These are phyloP conservation scores for Tylopilus felleus DNA, from an alignment of 768 basidiomycete genomes.

Conservation along the genomic window DNA sequence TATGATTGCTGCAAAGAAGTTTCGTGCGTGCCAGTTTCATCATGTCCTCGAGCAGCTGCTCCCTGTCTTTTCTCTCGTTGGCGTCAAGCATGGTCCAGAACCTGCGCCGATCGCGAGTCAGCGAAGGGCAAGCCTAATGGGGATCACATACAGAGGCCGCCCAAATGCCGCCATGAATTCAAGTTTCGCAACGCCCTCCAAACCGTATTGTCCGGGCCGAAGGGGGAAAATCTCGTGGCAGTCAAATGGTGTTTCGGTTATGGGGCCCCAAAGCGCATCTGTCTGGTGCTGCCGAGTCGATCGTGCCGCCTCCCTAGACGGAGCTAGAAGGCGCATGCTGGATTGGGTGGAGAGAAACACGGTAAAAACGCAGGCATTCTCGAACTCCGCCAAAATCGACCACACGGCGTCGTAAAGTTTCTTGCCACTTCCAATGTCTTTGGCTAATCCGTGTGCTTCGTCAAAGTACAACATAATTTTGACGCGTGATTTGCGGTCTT, in stretches of 20 bases:
- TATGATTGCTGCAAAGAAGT: neutral
- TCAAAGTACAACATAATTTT: neutral
- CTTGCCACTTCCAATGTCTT: neutral
- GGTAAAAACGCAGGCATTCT: neutral
- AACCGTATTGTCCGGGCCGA: neutral
- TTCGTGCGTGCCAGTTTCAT: neutral
- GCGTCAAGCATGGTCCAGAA: neutral
- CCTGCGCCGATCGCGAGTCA: too few relatives aligned
- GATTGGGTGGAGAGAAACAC: neutral
- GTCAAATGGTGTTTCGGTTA: neutral
- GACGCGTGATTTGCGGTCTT: too few relatives aligned
- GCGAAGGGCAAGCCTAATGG: neutral
- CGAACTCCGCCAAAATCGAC: too few relatives aligned
- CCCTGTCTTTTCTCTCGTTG: neutral
- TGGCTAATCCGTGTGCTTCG: neutral
- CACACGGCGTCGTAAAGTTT: neutral
- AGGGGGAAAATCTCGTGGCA: neutral
- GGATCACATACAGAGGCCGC: neutral
- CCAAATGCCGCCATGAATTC: neutral
- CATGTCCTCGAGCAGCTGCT: neutral
- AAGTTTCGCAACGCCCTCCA: neutral
- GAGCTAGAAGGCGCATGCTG: neutral
- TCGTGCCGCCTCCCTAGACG: neutral
- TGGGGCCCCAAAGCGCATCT: neutral
- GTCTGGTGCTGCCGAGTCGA: neutral